phyloP scores from a whole-genome alignment of 2,329 filamentous ascomycete genomes.

The Parastagonospora avenae region DNA sequence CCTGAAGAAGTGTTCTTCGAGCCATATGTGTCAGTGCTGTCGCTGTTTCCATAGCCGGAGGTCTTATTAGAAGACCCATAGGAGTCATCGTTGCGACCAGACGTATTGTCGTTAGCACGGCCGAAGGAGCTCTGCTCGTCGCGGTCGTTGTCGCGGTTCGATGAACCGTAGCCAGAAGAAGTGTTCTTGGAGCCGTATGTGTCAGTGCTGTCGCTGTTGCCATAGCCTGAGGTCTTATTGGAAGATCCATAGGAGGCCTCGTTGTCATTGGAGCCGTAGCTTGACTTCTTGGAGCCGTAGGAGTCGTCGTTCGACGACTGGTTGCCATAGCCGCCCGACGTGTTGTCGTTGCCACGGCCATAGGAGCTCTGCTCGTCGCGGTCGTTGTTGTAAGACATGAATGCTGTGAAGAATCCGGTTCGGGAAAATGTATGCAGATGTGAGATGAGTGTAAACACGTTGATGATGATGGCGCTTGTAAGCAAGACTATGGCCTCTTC shows the following conservation, averaged over 20 bases:
- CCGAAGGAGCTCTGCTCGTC: conserved; percentile 4
- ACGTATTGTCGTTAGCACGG: conserved; percentile 5
- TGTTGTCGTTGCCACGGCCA: conserved; percentile 7
- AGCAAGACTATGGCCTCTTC: neutral
- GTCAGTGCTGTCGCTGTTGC: conserved; percentile 1
- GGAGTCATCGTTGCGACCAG: conserved; percentile 3
- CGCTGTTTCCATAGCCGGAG: conserved; percentile 13
- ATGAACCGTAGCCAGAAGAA: conserved; percentile 2
- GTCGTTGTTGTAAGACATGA: conserved; percentile 8
- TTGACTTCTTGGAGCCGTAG: conserved; percentile 5
- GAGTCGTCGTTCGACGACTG: neutral
- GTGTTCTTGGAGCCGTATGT: conserved; percentile 2
- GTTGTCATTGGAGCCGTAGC: conserved; percentile 7
- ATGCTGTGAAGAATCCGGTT: neutral
- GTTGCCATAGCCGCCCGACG: neutral
- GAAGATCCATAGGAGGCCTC: conserved; percentile 6
- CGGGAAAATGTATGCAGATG: neutral
- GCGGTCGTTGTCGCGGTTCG: conserved; percentile 2
- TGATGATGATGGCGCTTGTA: neutral
- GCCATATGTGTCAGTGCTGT: conserved; percentile 8
- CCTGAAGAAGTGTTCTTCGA: conserved; percentile 7
- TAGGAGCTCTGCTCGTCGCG: conserved; percentile 3
- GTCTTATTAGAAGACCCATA: conserved; percentile 5
- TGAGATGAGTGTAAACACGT: neutral
- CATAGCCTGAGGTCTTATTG: conserved; percentile 7